Evolutionary conservation across 202 grass and related monocot genomes (phyloP).

Genomic region (Schoenoplectus triqueter): DNA sequence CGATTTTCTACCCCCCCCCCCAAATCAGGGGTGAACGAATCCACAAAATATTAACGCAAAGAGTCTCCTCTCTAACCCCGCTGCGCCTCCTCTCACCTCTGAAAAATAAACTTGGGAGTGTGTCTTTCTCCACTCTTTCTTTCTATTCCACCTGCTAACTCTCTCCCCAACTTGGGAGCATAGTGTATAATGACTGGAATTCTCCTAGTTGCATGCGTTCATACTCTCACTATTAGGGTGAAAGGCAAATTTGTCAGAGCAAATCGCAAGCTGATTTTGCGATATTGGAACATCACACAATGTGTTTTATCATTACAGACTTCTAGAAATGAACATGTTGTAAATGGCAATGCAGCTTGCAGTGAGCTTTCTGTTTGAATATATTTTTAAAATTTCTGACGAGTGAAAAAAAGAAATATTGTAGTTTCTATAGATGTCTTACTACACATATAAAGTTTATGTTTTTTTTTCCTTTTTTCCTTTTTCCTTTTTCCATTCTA

Average conservation of each 20-base stretch:
- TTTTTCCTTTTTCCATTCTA: slow-evolving; percentile 2
- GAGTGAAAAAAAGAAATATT: slow-evolving; percentile 17
- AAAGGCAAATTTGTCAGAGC: slow-evolving; percentile 6
- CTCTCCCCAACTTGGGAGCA: too few species aligned
- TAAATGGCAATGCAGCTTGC: not conserved
- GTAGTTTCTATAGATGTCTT: slow-evolving; percentile 7
- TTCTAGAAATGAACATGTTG: not conserved
- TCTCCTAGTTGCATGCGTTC: not conserved
- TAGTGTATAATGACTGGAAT: not conserved
- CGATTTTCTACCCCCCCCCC: too few species aligned
- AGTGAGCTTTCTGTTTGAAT: not conserved
- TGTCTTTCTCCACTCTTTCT: too few species aligned
- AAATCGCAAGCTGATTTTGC: not conserved
- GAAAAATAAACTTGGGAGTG: too few species aligned
- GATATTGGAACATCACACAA: not conserved
- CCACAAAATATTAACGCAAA: too few species aligned
- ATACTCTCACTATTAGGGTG: not conserved
- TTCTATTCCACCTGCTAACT: too few species aligned
- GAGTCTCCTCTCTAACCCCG: too few species aligned
- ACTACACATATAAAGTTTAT: not conserved
- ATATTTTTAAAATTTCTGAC: not conserved
- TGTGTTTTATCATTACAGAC: not conserved
- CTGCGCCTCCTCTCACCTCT: too few species aligned
- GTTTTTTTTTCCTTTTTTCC: not conserved
- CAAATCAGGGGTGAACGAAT: too few species aligned